These are phyloP conservation scores for Apiospora sp. DNA, from an alignment of 2,329 filamentous ascomycete species.

Conservation along the genomic window DNA sequence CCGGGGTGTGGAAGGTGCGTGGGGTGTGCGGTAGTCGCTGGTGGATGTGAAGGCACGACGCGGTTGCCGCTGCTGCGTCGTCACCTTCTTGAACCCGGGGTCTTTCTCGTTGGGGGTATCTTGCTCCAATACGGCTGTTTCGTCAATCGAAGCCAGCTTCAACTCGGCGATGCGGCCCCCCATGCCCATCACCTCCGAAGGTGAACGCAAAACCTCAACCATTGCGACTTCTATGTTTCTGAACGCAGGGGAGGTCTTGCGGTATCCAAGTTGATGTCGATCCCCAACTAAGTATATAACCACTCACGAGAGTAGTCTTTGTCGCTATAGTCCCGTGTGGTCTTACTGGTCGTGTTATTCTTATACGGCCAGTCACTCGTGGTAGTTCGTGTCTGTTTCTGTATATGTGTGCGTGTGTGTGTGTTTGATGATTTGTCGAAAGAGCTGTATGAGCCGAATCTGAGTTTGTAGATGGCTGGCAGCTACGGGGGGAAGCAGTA, in stretches of 20 bases:
- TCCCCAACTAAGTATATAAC: background rate
- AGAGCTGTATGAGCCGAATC: constrained; percentile 16
- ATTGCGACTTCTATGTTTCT: constrained; percentile 32
- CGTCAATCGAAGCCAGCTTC: constrained; percentile 36
- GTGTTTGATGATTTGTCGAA: background rate
- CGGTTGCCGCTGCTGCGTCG: constrained; percentile 32
- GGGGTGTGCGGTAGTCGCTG: constrained; percentile 38
- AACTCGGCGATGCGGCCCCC: constrained; percentile 38
- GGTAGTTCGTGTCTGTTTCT: background rate
- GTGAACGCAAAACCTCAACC: constrained; percentile 41
- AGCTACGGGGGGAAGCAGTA: background rate
- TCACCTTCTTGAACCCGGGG: constrained; percentile 27
- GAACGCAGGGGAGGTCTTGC: background rate
- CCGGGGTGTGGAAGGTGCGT: constrained; percentile 35
- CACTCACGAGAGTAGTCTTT: background rate
- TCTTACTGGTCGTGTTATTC: background rate
- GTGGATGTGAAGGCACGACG: constrained; percentile 41
- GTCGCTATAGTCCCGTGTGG: background rate
- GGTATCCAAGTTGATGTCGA: background rate
- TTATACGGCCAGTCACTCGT: background rate
- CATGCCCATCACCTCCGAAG: constrained; percentile 40
- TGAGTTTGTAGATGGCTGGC: constrained; percentile 15
- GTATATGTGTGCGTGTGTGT: background rate
- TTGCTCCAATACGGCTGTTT: constrained; percentile 27
- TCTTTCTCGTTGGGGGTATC: constrained; percentile 25